These are phyloP conservation scores for Brachypodium distachyon DNA, from an alignment of 202 grass and related monocot species.

Conservation along the genomic window DNA sequence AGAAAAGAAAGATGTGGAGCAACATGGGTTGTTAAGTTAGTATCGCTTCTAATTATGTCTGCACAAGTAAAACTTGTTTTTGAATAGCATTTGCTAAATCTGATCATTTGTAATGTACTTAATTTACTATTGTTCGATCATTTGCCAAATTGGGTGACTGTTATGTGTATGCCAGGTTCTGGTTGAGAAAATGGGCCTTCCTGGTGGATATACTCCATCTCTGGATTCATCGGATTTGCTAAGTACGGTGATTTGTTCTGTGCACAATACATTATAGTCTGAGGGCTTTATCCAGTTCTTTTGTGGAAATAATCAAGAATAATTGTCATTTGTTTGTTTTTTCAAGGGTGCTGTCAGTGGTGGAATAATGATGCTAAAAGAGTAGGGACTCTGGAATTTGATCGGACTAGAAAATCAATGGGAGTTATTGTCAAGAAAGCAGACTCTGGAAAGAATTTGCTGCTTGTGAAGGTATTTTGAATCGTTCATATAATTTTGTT, in stretches of 20 bases:
- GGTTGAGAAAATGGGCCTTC: constrained; percentile 93
- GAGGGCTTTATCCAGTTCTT: background rate
- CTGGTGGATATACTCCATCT: constrained; percentile 55
- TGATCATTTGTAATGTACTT: background rate
- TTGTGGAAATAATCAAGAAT: background rate
- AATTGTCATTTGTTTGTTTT: constrained; percentile 15
- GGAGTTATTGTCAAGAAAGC: constrained; percentile 82
- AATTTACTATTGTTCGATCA: background rate
- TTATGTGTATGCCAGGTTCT: constrained; percentile 53
- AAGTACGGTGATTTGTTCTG: constrained; percentile 43
- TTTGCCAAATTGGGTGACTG: background rate
- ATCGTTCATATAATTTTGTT: background rate
- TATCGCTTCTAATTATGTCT: background rate
- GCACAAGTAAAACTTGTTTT: background rate
- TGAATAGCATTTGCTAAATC: background rate
- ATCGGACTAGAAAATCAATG: constrained; percentile 94
- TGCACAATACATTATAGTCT: background rate
- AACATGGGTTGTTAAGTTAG: background rate
- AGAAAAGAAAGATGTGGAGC: background rate
- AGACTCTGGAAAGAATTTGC: constrained; percentile 64
- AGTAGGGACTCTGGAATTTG: constrained; percentile 81
- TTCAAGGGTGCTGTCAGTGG: constrained; percentile 74
- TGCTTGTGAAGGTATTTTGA: constrained; percentile 77
- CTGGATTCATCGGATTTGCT: constrained; percentile 56
- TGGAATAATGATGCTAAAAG: constrained; percentile 66